Percentiles rank a stretch among this genome's conserved stretches.
These are phyloP conservation scores for Nakaseomyces glabratus DNA, from an alignment of 1,139 yeast species.

Conservation along the genomic window DNA sequence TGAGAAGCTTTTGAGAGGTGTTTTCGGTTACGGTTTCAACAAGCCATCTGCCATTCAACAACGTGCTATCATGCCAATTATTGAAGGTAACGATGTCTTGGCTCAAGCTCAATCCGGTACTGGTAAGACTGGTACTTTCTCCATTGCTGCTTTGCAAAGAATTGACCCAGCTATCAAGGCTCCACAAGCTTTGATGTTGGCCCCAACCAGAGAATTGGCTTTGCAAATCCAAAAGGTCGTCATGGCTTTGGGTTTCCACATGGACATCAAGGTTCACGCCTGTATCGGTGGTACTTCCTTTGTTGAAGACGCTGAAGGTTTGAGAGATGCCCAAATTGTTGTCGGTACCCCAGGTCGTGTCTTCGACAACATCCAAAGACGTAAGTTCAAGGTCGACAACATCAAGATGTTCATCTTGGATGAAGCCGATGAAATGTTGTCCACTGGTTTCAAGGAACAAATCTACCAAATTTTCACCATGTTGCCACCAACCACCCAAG, in stretches of 20 bases:
- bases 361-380: slow-evolving; percentile 92
- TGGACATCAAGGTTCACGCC: slow-evolving; percentile 92
- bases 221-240: slow-evolving; percentile 96
- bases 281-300: slow-evolving; percentile 97
- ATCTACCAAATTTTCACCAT: slow-evolving; percentile 92
- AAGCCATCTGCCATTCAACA: slow-evolving; percentile 96
- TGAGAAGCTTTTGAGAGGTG: slow-evolving; percentile 71
- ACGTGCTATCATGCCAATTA: slow-evolving; percentile 94
- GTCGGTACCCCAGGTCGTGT: slow-evolving; percentile 99
- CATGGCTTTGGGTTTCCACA: slow-evolving; percentile 85
- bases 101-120: slow-evolving; percentile 99
- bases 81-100: slow-evolving; percentile 92
- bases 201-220: slow-evolving; percentile 99
- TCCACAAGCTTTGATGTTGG: slow-evolving; percentile 90
- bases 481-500: slow-evolving; percentile 92
- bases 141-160: slow-evolving; percentile 93
- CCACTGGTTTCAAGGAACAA: slow-evolving; percentile 96
- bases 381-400: slow-evolving; percentile 80
- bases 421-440: slow-evolving; percentile 98
- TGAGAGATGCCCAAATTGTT: slow-evolving; percentile 85
- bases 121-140: slow-evolving; percentile 98
- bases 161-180: slow-evolving; percentile 59
- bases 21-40: slow-evolving; percentile 97
- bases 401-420: slow-evolving; percentile 96
- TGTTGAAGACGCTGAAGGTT: slow-evolving; percentile 84